Conservation (phyloP, 495 filamentous ascomycete species). For the Xanthoparmelia taractica region DNA sequence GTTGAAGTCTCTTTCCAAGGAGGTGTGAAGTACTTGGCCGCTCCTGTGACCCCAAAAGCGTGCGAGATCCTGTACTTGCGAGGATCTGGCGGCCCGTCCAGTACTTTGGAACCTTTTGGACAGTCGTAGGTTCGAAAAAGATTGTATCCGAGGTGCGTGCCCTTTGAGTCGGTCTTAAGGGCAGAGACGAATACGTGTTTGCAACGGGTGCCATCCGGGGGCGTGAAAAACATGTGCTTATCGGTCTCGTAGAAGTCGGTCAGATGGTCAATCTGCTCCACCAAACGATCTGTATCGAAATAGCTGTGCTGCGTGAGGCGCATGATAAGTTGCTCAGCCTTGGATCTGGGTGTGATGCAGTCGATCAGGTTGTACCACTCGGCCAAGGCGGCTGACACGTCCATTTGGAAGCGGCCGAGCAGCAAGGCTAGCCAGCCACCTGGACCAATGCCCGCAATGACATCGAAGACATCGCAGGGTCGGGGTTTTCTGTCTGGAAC, state of each 20-base stretch:
- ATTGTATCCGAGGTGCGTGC: conserved; percentile 11
- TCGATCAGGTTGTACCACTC: conserved; percentile 20
- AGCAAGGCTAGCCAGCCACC: conserved; percentile 26
- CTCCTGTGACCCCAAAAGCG: conserved; percentile 22
- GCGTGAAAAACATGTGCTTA: conserved; percentile 16
- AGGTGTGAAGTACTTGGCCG: conserved; percentile 19
- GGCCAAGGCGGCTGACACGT: background rate
- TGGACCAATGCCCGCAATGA: conserved; percentile 24
- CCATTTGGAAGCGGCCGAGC: conserved; percentile 26
- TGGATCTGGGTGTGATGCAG: conserved; percentile 13
- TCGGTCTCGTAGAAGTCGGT: conserved; percentile 19
- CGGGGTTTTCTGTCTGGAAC: conserved; percentile 17
- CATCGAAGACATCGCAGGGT: conserved; percentile 25
- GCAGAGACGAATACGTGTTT: conserved; percentile 21
- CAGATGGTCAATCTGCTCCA: conserved; percentile 14
- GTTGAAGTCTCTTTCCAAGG: conserved; percentile 18
- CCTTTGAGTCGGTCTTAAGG: conserved; percentile 9
- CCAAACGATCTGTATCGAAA: conserved; percentile 19
- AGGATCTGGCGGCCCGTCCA: conserved; percentile 5
- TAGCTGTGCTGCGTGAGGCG: conserved; percentile 18
- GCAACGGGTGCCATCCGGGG: conserved; percentile 9
- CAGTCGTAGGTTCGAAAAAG: conserved; percentile 21
- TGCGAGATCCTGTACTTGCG: conserved; percentile 17
- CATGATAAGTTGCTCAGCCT: conserved; percentile 15
- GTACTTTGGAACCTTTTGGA: background rate